Evolutionary conservation across 73 alveolate genomes (phyloP).

Genomic region (Paramecium primaurelia): DNA sequence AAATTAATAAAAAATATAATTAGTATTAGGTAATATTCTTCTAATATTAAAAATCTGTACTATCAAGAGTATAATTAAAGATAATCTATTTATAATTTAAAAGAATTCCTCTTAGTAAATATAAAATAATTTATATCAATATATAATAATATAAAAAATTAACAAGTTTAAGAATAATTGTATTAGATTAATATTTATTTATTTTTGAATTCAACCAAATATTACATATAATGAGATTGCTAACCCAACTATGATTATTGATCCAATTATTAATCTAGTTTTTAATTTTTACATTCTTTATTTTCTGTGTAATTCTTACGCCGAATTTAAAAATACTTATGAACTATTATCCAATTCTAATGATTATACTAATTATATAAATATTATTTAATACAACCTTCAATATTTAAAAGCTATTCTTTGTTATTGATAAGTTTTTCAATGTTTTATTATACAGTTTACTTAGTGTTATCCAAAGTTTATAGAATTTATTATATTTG

Average conservation of each 20-base stretch:
- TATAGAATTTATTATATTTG: background rate
- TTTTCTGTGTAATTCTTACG: background rate
- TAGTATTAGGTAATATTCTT: background rate
- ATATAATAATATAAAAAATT: too few species aligned
- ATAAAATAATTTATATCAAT: background rate
- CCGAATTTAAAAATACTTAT: background rate
- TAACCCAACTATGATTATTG: background rate
- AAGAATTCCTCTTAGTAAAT: too few species aligned
- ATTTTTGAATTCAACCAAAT: background rate
- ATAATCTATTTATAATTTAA: too few species aligned
- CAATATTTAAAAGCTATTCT: background rate
- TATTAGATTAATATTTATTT: background rate
- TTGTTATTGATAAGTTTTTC: background rate
- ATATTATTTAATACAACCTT: background rate
- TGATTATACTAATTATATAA: background rate
- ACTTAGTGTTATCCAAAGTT: background rate
- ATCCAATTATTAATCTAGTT: background rate
- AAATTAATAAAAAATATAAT: background rate
- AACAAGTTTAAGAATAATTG: too few species aligned
- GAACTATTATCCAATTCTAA: background rate
- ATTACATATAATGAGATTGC: background rate
- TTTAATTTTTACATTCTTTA: background rate
- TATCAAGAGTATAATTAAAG: too few species aligned
- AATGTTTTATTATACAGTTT: background rate
- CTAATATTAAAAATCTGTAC: too few species aligned